These are phyloP conservation scores for Alliaria petiolata DNA, from an alignment of 345 rosid species.

Conservation along the genomic window DNA sequence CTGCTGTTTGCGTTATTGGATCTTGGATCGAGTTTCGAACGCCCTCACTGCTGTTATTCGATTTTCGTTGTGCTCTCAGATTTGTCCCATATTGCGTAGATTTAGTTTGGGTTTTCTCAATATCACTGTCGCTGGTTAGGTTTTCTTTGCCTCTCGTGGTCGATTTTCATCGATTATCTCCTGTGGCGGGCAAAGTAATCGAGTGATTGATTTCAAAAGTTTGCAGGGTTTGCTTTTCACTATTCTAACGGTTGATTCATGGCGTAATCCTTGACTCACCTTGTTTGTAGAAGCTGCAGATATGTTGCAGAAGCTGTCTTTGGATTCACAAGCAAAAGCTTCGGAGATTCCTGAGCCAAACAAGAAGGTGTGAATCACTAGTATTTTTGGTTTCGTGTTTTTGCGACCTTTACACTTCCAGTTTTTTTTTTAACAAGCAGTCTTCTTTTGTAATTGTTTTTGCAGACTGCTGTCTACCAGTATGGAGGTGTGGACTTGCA, in stretches of 20 bases:
- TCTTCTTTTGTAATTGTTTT: not conserved
- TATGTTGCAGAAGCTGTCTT: constrained; percentile 68
- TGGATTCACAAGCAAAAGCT: constrained; percentile 63
- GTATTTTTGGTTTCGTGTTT: not conserved
- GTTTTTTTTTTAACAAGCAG: not conserved
- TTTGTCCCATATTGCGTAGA: not conserved
- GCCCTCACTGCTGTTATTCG: not conserved
- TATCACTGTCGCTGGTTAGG: not conserved
- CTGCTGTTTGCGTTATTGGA: not conserved
- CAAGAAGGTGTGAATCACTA: constrained; percentile 66
- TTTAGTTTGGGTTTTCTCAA: not conserved
- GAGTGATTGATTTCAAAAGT: not conserved
- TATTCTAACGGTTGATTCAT: too few species aligned
- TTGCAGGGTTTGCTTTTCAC: not conserved
- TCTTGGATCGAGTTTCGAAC: constrained; percentile 18
- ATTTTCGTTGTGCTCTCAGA: not conserved
- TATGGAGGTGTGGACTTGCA: constrained; percentile 56
- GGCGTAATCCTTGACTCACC: constrained; percentile 56
- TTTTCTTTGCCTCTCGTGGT: not conserved
- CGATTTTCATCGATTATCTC: not conserved
- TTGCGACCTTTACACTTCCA: not conserved
- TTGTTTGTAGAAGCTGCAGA: constrained; percentile 62
- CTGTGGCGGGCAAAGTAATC: not conserved
- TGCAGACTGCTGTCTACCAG: constrained; percentile 60
- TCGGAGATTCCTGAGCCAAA: constrained; percentile 68